A percentile compares a stretch with the other conserved stretches of the same genome.
Conservation (phyloP, 768 basidiomycete species). For the Pulveroboletus sp. region DNA sequence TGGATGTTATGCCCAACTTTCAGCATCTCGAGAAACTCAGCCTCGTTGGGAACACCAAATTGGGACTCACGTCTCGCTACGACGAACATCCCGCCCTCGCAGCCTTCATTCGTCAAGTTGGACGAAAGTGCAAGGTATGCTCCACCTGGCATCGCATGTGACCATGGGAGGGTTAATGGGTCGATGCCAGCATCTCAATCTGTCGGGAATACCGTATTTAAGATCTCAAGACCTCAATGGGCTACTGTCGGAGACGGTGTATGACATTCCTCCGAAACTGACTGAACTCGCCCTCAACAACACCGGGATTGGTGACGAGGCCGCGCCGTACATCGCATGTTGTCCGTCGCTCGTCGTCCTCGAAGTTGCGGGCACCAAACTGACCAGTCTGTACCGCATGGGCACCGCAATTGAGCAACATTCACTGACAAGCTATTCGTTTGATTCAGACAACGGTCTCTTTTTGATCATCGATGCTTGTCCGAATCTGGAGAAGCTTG, state of each 20-base stretch:
- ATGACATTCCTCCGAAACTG: conserved; percentile 34
- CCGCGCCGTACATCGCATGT: conserved; percentile 47
- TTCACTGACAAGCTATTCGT: not conserved
- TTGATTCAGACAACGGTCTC: conserved; percentile 42
- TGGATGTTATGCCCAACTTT: conserved; percentile 36
- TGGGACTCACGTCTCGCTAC: conserved; percentile 39
- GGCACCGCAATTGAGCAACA: not conserved
- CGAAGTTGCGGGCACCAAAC: conserved; percentile 53
- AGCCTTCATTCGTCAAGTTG: conserved; percentile 48
- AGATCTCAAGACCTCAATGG: conserved; percentile 50
- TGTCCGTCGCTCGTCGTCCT: conserved; percentile 48
- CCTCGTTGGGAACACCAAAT: conserved; percentile 60
- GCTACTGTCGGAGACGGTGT: conserved; percentile 30
- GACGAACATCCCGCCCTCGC: conserved; percentile 35
- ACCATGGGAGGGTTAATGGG: not conserved
- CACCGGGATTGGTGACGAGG: conserved; percentile 57
- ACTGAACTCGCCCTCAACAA: conserved; percentile 53
- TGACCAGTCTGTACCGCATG: conserved; percentile 45
- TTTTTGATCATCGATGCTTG: conserved; percentile 59
- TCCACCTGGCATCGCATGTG: not conserved
- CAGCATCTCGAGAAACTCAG: conserved; percentile 47
- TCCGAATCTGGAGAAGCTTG: conserved; percentile 45
- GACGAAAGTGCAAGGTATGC: conserved; percentile 55
- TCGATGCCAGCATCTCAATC: conserved; percentile 50
- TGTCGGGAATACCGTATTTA: conserved; percentile 50